phyloP scores from a whole-genome alignment of 2,329 filamentous ascomycete genomes.

The Ophiognomonia clavigignenti-juglandacearum region DNA sequence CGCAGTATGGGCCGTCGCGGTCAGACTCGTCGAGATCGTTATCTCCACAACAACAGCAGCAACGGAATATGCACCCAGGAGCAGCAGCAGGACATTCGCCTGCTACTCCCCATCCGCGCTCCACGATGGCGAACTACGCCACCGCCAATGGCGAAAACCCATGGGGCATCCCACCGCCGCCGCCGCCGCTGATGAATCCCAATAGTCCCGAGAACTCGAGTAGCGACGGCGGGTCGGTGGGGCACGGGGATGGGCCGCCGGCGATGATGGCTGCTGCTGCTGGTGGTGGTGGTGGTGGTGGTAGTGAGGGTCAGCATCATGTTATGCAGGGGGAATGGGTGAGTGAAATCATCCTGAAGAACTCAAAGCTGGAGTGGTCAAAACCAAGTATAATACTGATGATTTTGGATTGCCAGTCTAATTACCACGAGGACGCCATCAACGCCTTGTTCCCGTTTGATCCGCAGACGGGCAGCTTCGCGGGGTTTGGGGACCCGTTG shows the following conservation, averaged over 20 bases:
- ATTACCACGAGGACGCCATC: conserved; percentile 18
- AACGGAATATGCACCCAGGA: conserved; percentile 14
- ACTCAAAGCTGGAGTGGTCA: not conserved
- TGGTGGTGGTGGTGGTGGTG: not conserved
- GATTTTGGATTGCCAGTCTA: not conserved
- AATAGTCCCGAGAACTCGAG: conserved; percentile 36
- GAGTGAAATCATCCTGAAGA: no score
- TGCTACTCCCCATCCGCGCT: conserved; percentile 18
- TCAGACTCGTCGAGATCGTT: not conserved
- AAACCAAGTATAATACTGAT: not conserved
- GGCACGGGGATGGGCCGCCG: conserved; percentile 16
- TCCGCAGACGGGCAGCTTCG: conserved; percentile 22
- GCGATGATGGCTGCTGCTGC: not conserved
- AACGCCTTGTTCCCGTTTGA: conserved; percentile 21
- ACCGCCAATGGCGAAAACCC: conserved; percentile 44
- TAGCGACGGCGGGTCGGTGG: conserved; percentile 34
- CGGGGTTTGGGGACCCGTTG: conserved; percentile 12
- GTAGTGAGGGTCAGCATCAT: not conserved
- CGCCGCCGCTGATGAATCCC: conserved; percentile 32
- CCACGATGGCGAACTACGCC: conserved; percentile 42
- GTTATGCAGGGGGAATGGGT: conserved; percentile 11
- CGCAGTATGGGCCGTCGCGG: not conserved
- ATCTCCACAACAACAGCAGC: conserved; percentile 13
- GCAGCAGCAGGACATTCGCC: conserved; percentile 3
- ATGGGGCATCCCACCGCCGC: conserved; percentile 36